phyloP scores from a whole-genome alignment of 2,329 filamentous ascomycete genomes.

The Aspergillus fumigatiaffinis region DNA sequence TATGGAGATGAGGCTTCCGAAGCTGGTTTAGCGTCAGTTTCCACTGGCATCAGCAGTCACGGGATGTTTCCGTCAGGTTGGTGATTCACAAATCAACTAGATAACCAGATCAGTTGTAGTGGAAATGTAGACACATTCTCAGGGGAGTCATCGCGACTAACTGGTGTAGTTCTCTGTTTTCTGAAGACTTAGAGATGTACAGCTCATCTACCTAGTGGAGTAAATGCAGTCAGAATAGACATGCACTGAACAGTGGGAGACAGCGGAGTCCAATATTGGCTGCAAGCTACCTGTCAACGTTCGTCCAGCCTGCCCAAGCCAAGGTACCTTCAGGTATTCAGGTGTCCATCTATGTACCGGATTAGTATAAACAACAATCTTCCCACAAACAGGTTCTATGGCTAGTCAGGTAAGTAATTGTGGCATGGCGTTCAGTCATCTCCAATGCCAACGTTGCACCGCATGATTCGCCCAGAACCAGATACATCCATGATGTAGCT shows the following conservation, averaged over 20 bases:
- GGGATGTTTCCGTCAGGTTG: conserved; percentile 17
- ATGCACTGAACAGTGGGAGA: neutral
- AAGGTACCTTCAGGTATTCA: neutral
- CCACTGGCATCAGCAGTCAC: conserved; percentile 22
- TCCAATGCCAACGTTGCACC: conserved; percentile 18
- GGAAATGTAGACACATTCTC: neutral
- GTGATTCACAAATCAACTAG: neutral
- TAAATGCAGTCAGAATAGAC: neutral
- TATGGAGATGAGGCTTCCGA: conserved; percentile 19
- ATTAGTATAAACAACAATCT: neutral
- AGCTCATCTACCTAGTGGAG: neutral
- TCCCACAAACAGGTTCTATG: neutral
- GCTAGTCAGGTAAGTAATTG: conserved; percentile 7
- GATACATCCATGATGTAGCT: conserved; percentile 14
- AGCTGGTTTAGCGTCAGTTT: conserved; percentile 22
- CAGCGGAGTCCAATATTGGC: neutral
- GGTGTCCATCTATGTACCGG: neutral
- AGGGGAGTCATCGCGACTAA: neutral
- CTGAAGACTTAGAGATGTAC: neutral
- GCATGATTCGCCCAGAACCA: conserved; percentile 20
- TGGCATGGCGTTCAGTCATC: conserved; percentile 10
- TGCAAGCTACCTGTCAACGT: neutral
- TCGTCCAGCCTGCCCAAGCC: neutral
- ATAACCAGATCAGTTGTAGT: neutral
- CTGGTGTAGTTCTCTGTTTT: neutral